A percentile compares a stretch with the other conserved stretches of the same genome.
Conservation (phyloP, 2,329 filamentous ascomycete genomes). For the Bertia moriformis region DNA sequence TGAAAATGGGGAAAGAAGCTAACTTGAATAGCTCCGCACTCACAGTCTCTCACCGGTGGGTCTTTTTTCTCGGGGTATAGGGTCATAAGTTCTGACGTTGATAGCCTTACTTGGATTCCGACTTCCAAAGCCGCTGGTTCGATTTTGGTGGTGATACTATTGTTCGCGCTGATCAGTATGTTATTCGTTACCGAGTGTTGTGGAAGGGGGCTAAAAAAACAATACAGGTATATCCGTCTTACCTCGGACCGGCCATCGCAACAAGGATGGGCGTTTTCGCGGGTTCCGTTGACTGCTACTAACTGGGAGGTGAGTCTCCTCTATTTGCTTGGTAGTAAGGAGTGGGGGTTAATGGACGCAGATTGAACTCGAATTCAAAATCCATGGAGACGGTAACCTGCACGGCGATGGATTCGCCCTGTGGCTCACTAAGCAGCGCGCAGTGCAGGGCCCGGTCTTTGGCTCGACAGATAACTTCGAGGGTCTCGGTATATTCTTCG, state of each 20-base stretch:
- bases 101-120: constrained; percentile 90
- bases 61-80: constrained; percentile 10
- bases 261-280: constrained; percentile 83
- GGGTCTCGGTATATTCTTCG: constrained; percentile 86
- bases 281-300: constrained; percentile 85
- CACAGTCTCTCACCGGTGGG: constrained; percentile 69
- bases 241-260: constrained; percentile 83
- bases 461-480: constrained; percentile 80
- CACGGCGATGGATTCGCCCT: constrained; percentile 95
- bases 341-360: no score
- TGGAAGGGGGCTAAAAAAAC: constrained; percentile 7
- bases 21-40: constrained; percentile 54
- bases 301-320: constrained; percentile 65
- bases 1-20: no score
- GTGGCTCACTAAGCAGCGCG: constrained; percentile 94
- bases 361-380: constrained; percentile 89
- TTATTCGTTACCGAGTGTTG: constrained; percentile 4
- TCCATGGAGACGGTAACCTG: constrained; percentile 74
- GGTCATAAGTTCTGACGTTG: neutral
- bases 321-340: no score
- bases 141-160: constrained; percentile 96
- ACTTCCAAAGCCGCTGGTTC: constrained; percentile 97
- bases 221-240: constrained; percentile 79
- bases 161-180: constrained; percentile 56
- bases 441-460: constrained; percentile 68